phyloP scores from a whole-genome alignment of 768 basidiomycete species.

The Coprinopsis marcescibilis region DNA sequence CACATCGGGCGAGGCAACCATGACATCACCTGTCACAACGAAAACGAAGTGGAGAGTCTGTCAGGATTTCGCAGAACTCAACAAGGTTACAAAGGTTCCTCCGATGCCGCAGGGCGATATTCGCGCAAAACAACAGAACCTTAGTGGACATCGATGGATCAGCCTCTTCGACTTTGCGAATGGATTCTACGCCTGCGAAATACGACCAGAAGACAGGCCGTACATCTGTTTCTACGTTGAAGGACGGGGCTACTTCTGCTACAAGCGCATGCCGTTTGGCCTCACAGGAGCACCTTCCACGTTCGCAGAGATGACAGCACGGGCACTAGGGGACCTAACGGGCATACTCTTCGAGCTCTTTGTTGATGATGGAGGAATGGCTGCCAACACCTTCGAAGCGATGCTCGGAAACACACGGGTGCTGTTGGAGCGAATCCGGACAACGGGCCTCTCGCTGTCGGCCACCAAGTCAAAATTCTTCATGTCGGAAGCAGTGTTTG shows the following conservation, averaged over 20 bases:
- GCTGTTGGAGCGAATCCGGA: constrained; percentile 22
- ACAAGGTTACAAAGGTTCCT: constrained; percentile 20
- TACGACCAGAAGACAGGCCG: constrained; percentile 15
- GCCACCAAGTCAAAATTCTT: constrained; percentile 29
- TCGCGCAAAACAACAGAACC: constrained; percentile 25
- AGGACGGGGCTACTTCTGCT: constrained; percentile 30
- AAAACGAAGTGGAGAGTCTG: constrained; percentile 32
- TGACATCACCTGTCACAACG: too few species aligned
- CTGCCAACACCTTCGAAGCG: constrained; percentile 26
- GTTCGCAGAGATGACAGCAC: constrained; percentile 26
- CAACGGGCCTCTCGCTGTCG: constrained; percentile 25
- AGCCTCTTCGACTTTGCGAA: constrained; percentile 30
- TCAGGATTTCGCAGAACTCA: constrained; percentile 30
- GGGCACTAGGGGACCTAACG: constrained; percentile 21
- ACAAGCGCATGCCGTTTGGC: constrained; percentile 33
- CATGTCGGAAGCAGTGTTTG: constrained; percentile 27
- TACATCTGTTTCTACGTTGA: constrained; percentile 30
- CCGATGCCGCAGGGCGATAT: constrained; percentile 32
- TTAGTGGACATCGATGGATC: constrained; percentile 27
- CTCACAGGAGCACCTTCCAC: constrained; percentile 31
- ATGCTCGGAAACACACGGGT: constrained; percentile 16
- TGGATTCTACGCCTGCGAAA: constrained; percentile 25
- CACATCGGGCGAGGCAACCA: too few species aligned
- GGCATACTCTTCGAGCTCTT: constrained; percentile 27
- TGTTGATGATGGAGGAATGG: constrained; percentile 33